A percentile compares a stretch with the other conserved stretches of the same genome.
Evolutionary conservation across 1,284 basidiomycete genomes (phyloP).

Genomic region (Puccinia novopanici): DNA sequence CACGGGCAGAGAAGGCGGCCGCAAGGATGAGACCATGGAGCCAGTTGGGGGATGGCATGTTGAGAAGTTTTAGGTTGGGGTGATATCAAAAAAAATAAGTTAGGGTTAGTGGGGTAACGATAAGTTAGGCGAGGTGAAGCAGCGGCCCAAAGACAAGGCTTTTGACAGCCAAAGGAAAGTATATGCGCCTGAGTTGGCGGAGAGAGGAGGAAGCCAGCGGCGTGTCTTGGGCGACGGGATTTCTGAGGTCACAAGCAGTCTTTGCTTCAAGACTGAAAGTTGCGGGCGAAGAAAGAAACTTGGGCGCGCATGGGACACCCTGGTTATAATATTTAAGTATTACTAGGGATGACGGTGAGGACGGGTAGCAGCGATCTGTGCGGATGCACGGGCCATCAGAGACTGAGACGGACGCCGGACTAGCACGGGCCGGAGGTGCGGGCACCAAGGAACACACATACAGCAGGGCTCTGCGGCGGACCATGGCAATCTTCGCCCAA

Average conservation of each 20-base stretch:
- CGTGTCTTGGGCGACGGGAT: too few species aligned
- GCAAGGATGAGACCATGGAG: constrained; percentile 4
- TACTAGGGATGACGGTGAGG: background rate
- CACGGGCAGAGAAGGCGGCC: background rate
- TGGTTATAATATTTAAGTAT: too few species aligned
- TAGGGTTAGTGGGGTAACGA: background rate
- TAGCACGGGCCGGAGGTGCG: too few species aligned
- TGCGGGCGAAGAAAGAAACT: too few species aligned
- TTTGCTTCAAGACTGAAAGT: too few species aligned
- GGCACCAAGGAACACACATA: too few species aligned
- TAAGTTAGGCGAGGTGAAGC: background rate
- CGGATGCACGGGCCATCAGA: background rate
- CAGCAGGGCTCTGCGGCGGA: too few species aligned
- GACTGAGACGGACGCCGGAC: too few species aligned
- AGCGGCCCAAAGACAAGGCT: too few species aligned
- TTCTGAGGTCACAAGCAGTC: too few species aligned
- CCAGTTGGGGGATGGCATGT: background rate
- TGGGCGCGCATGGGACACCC: too few species aligned
- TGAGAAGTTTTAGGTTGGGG: background rate
- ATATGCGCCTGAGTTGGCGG: background rate
- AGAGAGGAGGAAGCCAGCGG: background rate
- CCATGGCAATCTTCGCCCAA: too few species aligned
- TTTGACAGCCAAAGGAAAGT: background rate
- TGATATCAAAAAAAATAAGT: background rate
- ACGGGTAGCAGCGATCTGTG: background rate